Conservation (phyloP, 805 yeast species). For the Cephaloascus fragrans region DNA sequence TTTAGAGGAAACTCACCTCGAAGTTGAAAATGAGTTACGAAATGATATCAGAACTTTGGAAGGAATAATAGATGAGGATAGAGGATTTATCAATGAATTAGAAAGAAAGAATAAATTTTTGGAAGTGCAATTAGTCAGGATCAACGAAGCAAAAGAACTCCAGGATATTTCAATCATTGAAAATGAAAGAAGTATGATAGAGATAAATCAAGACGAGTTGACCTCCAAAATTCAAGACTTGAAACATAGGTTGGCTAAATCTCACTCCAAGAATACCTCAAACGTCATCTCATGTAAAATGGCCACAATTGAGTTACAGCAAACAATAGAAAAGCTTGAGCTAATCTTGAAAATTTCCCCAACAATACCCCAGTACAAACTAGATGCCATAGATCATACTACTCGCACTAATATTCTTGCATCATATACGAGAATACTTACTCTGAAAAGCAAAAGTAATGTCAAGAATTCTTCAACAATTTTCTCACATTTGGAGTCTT, state of each 20-base stretch:
- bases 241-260: neutral
- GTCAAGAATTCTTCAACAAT: too few relatives aligned
- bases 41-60: constrained; percentile 19
- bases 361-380: too few relatives aligned
- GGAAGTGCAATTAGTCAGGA: constrained; percentile 2
- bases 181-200: neutral
- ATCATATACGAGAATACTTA: too few relatives aligned
- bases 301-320: neutral
- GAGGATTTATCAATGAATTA: constrained; percentile 9
- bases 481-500: too few relatives aligned
- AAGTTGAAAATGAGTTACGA: constrained; percentile 32
- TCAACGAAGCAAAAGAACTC: neutral
- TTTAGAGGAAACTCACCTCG: constrained; percentile 34
- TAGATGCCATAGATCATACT: too few relatives aligned
- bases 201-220: neutral
- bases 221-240: too few relatives aligned
- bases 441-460: too few relatives aligned
- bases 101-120: constrained; percentile 11
- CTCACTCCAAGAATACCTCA: neutral
- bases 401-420: too few relatives aligned
- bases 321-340: too few relatives aligned
- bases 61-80: constrained; percentile 9
- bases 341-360: too few relatives aligned
- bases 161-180: neutral
- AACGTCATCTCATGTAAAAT: neutral